Evolutionary conservation across 169 alveolate species (phyloP), one percentile per base, ranked within the genome.

Genomic region (Eimeria maxima): DNA sequence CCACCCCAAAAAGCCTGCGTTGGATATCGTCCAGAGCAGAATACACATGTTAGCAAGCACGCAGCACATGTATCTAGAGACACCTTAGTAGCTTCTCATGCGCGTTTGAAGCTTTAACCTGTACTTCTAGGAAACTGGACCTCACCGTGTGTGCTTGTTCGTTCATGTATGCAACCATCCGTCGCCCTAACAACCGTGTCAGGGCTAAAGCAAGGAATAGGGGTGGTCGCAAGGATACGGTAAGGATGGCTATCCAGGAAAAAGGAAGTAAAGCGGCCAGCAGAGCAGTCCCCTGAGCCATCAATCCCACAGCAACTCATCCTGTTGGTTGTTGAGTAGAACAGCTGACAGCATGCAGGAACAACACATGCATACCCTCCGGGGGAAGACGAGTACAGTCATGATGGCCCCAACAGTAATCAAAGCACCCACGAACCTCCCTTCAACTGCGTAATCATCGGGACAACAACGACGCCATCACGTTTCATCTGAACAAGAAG

Each of bases 271-370:
- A 92, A 78, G 22, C 78, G 87, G 20, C 81, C 44, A 27, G 89
- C 44, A 67, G 96, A 78, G 92, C 96, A 92, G 73, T 92, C 92
- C 90, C 86, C 96, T 92, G 89, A 16, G 45, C 44, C 47, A 50
- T 14, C 69, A 50, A 29, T 55, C 53, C 73, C 8, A 60, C 27
- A 45, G 5, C 50, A 29, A 6, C 47, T 6, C 80, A 69, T 69
- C 50, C 50, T n/a, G 50, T 11, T 29, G 50, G 24, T 69, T 69
- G 50, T 24, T 1, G 44, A 65, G 16, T 69, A n/a, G 4, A 33
- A 45, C 3, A 29, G 50, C 50, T 22, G 27, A 13, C 13, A 24
- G 11, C 50, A 6, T 7, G 4, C 11, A 69, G 16, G 10, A 29
- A 3, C 50, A 69, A 6, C 50, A 69, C 50, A 24, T 69, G 47